phyloP scores from a whole-genome alignment of 345 rosid genomes.

The Linum trigynum region DNA sequence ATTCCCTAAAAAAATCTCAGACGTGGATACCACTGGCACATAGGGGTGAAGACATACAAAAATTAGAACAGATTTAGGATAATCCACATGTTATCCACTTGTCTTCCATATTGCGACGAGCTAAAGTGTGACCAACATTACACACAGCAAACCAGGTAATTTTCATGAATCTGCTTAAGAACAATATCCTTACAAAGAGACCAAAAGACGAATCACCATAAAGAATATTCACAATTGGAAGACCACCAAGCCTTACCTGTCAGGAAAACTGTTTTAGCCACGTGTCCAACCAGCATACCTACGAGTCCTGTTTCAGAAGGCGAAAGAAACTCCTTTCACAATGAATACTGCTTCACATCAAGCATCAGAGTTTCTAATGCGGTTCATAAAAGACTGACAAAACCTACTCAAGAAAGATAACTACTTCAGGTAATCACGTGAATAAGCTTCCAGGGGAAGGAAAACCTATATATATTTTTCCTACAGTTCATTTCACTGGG shows the following conservation, averaged over 20 bases:
- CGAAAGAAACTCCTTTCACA: constrained; percentile 16
- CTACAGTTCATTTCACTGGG: background rate
- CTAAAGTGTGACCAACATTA: background rate
- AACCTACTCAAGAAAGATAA: background rate
- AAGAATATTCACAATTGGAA: background rate
- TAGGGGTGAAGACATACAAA: background rate
- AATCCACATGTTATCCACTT: background rate
- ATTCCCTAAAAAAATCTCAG: too few relatives aligned
- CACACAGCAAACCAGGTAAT: background rate
- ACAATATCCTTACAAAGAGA: background rate
- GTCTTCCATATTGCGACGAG: background rate
- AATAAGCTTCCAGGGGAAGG: background rate
- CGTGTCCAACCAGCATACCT: constrained; percentile 62
- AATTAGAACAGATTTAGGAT: background rate
- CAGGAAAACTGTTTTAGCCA: constrained; percentile 60
- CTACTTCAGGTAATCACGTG: background rate
- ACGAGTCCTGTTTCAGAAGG: constrained; percentile 46
- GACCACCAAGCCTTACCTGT: constrained; percentile 36
- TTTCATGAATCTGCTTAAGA: background rate
- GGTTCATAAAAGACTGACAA: background rate
- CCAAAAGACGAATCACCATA: background rate
- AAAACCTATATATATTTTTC: background rate
- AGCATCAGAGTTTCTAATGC: background rate
- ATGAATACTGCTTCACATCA: constrained; percentile 7
- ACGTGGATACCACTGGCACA: background rate